Percentiles rank a stretch among this genome's conserved stretches.
These are phyloP conservation scores for Ophiosphaerella narmari DNA, from an alignment of 2,329 filamentous ascomycete species.

Conservation along the genomic window DNA sequence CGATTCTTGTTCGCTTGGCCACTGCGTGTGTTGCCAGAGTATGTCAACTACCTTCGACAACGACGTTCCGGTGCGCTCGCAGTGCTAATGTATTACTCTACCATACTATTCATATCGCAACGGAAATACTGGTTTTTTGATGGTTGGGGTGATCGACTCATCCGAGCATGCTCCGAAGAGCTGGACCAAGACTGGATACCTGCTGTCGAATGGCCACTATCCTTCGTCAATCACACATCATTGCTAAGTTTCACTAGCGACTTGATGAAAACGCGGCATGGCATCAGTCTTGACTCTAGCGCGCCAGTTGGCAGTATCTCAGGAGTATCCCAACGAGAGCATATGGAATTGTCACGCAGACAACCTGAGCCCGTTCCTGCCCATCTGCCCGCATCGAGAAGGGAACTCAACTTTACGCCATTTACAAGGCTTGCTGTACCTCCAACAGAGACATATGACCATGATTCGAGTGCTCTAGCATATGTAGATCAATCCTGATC, in stretches of 20 bases:
- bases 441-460: background rate
- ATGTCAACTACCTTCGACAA: conserved; percentile 36
- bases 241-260: conserved; percentile 11
- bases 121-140: conserved; percentile 48
- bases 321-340: background rate
- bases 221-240: conserved; percentile 16
- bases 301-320: background rate
- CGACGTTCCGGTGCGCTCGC: conserved; percentile 42
- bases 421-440: background rate
- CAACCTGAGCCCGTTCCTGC: background rate
- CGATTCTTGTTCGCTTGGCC: conserved; percentile 48
- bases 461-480: background rate
- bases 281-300: background rate
- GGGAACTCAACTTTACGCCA: background rate
- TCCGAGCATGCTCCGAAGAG: conserved; percentile 25
- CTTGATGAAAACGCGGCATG: background rate
- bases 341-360: background rate
- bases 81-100: conserved; percentile 46
- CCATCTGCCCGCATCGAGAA: background rate
- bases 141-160: conserved; percentile 38
- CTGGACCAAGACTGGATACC: conserved; percentile 32
- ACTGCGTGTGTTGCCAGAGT: conserved; percentile 39
- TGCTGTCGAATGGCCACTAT: conserved; percentile 32
- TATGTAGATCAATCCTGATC: background rate
- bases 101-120: conserved; percentile 41